Percentiles rank a stretch among this genome's conserved stretches.
Evolutionary conservation across 257 asterid genomes (phyloP).

Genomic region (Agastache rugosa): DNA sequence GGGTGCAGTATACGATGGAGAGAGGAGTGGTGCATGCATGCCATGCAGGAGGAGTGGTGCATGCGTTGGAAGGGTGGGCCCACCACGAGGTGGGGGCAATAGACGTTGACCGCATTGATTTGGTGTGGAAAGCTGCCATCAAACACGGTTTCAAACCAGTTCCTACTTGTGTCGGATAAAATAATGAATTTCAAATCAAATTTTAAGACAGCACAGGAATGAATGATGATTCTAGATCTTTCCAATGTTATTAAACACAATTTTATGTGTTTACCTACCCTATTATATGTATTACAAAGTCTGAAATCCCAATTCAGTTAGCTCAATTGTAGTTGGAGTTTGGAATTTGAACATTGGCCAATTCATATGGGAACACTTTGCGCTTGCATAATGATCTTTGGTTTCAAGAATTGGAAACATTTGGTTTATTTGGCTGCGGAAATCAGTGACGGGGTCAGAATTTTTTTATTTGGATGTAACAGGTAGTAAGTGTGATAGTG

Average conservation of each 20-base stretch:
- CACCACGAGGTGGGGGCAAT: slow-evolving; percentile 95
- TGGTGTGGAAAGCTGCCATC: slow-evolving; percentile 87
- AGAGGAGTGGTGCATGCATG: slow-evolving; percentile 99
- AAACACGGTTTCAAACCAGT: slow-evolving; percentile 82
- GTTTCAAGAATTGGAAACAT: too few relatives aligned
- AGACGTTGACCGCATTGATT: slow-evolving; percentile 75
- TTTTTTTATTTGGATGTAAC: too few relatives aligned
- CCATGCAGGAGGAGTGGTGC: slow-evolving; percentile 92
- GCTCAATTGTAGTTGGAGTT: background rate
- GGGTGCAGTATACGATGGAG: slow-evolving; percentile 80
- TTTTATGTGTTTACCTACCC: background rate
- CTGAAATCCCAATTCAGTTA: background rate
- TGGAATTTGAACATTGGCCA: too few relatives aligned
- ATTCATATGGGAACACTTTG: too few relatives aligned
- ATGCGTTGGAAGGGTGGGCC: slow-evolving; percentile 80
- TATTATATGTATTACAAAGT: too few relatives aligned
- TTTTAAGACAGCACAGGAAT: background rate
- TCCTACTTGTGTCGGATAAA: slow-evolving; percentile 1
- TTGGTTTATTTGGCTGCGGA: too few relatives aligned
- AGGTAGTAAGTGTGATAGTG: too few relatives aligned
- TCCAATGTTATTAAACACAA: too few relatives aligned
- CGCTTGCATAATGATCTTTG: too few relatives aligned
- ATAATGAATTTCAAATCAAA: background rate
- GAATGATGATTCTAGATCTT: background rate
- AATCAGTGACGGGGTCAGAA: too few relatives aligned